phyloP scores from a whole-genome alignment of 352 stramenopile species.

The Globisporangium megalacanthum region DNA sequence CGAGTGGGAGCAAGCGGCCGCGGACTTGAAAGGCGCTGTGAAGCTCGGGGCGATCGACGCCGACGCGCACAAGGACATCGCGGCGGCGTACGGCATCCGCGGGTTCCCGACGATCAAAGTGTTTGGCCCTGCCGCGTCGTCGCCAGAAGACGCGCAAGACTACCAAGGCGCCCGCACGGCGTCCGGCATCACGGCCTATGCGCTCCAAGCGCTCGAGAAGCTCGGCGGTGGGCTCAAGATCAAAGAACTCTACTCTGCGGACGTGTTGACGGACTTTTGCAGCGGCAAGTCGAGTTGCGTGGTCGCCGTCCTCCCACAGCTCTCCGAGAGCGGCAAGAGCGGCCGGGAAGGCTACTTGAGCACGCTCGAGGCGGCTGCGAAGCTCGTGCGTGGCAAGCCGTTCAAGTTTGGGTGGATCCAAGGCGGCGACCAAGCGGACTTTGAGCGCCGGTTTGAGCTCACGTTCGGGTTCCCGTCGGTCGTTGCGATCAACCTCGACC shows the following conservation, averaged over 20 bases:
- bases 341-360: slow-evolving; percentile 82
- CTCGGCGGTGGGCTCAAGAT: slow-evolving; percentile 73
- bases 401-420: slow-evolving; percentile 92
- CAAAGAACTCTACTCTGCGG: slow-evolving; percentile 67
- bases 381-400: slow-evolving; percentile 84
- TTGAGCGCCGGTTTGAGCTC: slow-evolving; percentile 85
- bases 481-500: slow-evolving; percentile 84
- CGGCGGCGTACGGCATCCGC: slow-evolving; percentile 82
- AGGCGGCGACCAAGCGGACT: slow-evolving; percentile 74
- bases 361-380: slow-evolving; percentile 75
- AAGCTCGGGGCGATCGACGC: slow-evolving; percentile 91
- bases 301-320: slow-evolving; percentile 86
- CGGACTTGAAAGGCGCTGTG: slow-evolving; percentile 84
- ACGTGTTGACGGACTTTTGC: slow-evolving; percentile 77
- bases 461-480: slow-evolving; percentile 90
- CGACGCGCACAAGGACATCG: slow-evolving; percentile 89
- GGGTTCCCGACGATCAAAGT: slow-evolving; percentile 96
- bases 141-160: slow-evolving; percentile 52
- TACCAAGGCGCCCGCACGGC: slow-evolving; percentile 88
- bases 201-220: slow-evolving; percentile 61
- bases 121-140: slow-evolving; percentile 73
- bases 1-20: slow-evolving; percentile 88
- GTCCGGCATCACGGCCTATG: slow-evolving; percentile 75
- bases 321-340: slow-evolving; percentile 82
- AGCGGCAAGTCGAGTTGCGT: slow-evolving; percentile 87